These are phyloP conservation scores for Paecilomyces sp. DNA, from an alignment of 2,329 filamentous ascomycete species.

Conservation along the genomic window DNA sequence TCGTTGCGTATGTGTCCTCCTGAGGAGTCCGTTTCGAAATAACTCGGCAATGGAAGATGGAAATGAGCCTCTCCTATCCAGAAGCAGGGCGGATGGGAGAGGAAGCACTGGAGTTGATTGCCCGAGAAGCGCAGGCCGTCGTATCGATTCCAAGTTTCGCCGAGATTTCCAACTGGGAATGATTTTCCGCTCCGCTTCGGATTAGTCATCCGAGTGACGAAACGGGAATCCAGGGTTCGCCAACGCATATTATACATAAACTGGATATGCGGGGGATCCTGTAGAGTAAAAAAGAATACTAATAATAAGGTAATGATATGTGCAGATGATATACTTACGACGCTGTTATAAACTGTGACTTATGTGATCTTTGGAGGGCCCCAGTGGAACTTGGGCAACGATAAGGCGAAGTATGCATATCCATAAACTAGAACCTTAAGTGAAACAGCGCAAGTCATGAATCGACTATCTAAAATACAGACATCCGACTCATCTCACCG, in stretches of 20 bases:
- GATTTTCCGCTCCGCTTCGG: slow-evolving; percentile 16
- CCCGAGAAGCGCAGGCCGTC: background rate
- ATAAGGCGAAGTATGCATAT: no score
- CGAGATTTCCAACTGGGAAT: slow-evolving; percentile 5
- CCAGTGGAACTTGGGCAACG: no score
- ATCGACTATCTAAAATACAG: background rate
- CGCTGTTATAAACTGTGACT: no score
- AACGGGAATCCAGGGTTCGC: background rate
- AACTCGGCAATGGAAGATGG: background rate
- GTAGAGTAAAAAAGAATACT: no score
- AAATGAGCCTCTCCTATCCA: background rate
- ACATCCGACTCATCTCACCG: background rate
- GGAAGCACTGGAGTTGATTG: background rate
- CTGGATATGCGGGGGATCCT: background rate
- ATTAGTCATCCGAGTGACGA: slow-evolving; percentile 12
- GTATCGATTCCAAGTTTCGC: slow-evolving; percentile 6
- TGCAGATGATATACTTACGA: no score
- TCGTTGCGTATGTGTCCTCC: slow-evolving; percentile 19
- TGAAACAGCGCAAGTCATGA: background rate
- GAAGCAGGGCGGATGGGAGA: background rate
- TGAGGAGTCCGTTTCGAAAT: background rate
- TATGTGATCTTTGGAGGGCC: no score
- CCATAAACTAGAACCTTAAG: no score
- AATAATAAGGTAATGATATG: no score
- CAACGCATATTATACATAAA: background rate